Percentiles rank a stretch among this genome's conserved stretches.
phyloP scores from a whole-genome alignment of 768 basidiomycete species.

The Sutorius australiensis region DNA sequence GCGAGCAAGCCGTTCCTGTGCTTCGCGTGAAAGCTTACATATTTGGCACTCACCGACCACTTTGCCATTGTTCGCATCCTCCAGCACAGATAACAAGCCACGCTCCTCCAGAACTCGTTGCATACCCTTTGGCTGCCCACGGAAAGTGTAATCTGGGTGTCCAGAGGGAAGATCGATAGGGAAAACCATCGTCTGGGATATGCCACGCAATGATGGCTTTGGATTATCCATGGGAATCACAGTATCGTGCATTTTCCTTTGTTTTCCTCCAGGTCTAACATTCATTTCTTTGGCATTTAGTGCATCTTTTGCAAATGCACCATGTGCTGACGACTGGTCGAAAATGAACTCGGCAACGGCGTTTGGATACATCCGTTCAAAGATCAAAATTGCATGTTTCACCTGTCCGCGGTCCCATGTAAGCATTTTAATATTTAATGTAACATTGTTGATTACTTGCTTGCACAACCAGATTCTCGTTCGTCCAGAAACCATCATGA shows the following conservation, averaged over 20 bases:
- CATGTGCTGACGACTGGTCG: slow-evolving; percentile 27
- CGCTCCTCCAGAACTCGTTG: slow-evolving; percentile 25
- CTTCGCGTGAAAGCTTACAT: not conserved
- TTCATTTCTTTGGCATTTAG: slow-evolving; percentile 29
- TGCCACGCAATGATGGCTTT: not conserved
- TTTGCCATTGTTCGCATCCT: not conserved
- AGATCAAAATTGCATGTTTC: too few relatives aligned
- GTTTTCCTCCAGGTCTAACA: slow-evolving; percentile 20
- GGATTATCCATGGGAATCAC: slow-evolving; percentile 21
- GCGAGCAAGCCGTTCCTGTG: not conserved
- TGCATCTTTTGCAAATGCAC: slow-evolving; percentile 22
- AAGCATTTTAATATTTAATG: too few relatives aligned
- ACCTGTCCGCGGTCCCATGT: too few relatives aligned
- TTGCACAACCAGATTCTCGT: too few relatives aligned
- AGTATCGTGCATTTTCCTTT: slow-evolving; percentile 15
- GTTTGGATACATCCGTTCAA: slow-evolving; percentile 2
- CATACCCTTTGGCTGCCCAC: slow-evolving; percentile 24
- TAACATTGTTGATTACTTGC: too few relatives aligned
- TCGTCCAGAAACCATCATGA: too few relatives aligned
- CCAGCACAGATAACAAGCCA: not conserved
- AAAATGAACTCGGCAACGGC: slow-evolving; percentile 19
- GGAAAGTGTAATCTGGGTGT: not conserved
- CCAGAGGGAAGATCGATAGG: not conserved
- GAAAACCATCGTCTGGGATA: slow-evolving; percentile 36
- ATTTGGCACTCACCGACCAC: not conserved